These are phyloP conservation scores for Raffaelea deltoideospora DNA, from an alignment of 2,329 filamentous ascomycete genomes.

Conservation along the genomic window DNA sequence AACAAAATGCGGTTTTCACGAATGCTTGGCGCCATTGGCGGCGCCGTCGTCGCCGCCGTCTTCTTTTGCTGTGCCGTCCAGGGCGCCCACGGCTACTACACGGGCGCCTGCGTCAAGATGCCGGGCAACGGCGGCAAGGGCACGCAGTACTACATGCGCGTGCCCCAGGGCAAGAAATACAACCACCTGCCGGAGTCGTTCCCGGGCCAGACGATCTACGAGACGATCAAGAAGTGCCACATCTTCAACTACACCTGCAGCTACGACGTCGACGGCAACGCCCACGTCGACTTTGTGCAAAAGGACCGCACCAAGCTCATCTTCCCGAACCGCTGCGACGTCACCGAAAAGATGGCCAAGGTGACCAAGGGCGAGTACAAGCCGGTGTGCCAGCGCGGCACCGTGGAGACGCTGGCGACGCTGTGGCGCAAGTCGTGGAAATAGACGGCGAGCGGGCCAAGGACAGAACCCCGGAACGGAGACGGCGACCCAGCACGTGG, in stretches of 20 bases:
- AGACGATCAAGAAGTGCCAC: neutral
- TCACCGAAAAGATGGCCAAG: neutral
- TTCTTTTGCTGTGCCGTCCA: constrained; percentile 26
- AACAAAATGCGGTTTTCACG: too few species aligned
- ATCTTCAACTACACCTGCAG: neutral
- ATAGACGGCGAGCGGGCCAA: too few species aligned
- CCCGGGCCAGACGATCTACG: neutral
- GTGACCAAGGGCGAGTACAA: neutral
- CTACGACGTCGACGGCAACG: constrained; percentile 3
- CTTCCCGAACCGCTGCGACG: neutral
- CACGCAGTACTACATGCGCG: constrained; percentile 1
- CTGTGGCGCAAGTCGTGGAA: neutral
- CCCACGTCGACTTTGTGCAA: constrained; percentile 2
- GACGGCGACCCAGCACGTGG: too few species aligned
- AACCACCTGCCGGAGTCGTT: neutral
- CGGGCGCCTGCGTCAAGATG: constrained; percentile 1
- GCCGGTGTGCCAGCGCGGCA: neutral
- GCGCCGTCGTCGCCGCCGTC: neutral
- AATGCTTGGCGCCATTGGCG: too few species aligned
- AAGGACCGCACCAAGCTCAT: too few species aligned
- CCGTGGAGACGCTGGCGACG: neutral
- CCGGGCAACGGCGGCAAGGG: neutral
- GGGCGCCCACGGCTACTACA: constrained; percentile 46
- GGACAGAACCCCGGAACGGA: too few species aligned
- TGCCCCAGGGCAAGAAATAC: neutral